Percentiles rank a stretch among this genome's conserved stretches.
These are phyloP conservation scores for Suillus fuscotomentosus DNA, from an alignment of 768 basidiomycete species.

Conservation along the genomic window DNA sequence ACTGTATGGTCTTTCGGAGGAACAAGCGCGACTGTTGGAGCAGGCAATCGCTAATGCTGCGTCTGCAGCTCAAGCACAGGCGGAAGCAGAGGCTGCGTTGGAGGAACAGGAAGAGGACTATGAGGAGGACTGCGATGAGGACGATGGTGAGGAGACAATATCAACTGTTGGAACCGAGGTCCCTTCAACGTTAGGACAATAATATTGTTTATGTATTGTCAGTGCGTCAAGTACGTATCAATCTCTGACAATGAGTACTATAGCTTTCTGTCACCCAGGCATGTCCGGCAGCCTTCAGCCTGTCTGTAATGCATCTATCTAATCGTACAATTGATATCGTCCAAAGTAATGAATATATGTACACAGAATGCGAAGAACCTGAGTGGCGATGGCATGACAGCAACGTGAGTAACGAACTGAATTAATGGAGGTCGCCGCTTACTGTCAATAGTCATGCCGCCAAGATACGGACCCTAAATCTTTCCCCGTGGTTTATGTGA, in stretches of 20 bases:
- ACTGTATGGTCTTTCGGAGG: constrained; percentile 69
- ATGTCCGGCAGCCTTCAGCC: constrained; percentile 11
- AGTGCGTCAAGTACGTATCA: constrained; percentile 14
- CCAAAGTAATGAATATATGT: constrained; percentile 20
- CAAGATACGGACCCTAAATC: constrained; percentile 40
- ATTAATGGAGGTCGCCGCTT: constrained; percentile 3
- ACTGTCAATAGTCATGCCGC: constrained; percentile 15
- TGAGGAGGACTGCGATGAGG: constrained; percentile 43
- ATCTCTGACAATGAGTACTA: constrained; percentile 23
- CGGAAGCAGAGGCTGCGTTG: constrained; percentile 73
- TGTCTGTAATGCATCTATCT: constrained; percentile 11
- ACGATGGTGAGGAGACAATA: constrained; percentile 37
- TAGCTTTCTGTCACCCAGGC: constrained; percentile 15
- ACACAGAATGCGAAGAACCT: constrained; percentile 31
- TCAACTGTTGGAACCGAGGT: constrained; percentile 12
- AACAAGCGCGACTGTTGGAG: constrained; percentile 67
- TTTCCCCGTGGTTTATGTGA: constrained; percentile 42
- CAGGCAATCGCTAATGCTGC: constrained; percentile 75
- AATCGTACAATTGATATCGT: constrained; percentile 29
- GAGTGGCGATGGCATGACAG: constrained; percentile 3
- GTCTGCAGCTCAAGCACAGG: constrained; percentile 72
- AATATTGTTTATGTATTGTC: constrained; percentile 21
- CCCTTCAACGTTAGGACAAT: constrained; percentile 11
- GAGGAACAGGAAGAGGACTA: constrained; percentile 67
- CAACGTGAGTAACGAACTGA: constrained; percentile 1